phyloP scores from a whole-genome alignment of 805 yeast genomes.

The Tetrapisispora fleetii region DNA sequence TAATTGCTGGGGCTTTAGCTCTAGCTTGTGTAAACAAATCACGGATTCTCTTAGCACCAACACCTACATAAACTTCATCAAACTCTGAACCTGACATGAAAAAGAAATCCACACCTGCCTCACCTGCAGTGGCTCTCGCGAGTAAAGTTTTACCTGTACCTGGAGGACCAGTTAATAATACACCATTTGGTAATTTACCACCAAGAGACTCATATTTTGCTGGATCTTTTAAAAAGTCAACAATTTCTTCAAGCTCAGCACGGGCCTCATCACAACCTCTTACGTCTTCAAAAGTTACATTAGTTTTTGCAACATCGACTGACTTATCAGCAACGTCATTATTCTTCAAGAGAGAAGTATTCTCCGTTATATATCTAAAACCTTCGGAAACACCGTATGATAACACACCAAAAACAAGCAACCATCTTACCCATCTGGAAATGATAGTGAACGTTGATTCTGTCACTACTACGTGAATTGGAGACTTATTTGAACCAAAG shows the following conservation, averaged over 20 bases:
- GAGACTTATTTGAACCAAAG: conserved; percentile 63
- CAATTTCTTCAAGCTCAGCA: conserved; percentile 93
- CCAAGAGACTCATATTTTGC: conserved; percentile 93
- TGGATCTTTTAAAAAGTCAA: conserved; percentile 95
- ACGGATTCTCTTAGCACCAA: conserved; percentile 96
- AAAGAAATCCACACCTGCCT: conserved; percentile 97
- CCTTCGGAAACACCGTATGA: conserved; percentile 76
- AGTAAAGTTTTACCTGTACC: conserved; percentile 97
- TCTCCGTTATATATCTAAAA: conserved; percentile 71
- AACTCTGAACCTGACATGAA: conserved; percentile 98
- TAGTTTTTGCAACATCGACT: conserved; percentile 74
- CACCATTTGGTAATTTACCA: conserved; percentile 96
- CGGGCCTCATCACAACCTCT: conserved; percentile 98
- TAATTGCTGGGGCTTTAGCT: conserved; percentile 91
- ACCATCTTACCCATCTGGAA: conserved; percentile 83
- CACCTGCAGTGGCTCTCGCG: conserved; percentile 98
- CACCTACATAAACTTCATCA: conserved; percentile 97
- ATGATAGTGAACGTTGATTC: conserved; percentile 72
- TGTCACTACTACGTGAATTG: conserved; percentile 86
- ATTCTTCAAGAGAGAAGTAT: conserved; percentile 54
- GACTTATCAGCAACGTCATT: conserved; percentile 66
- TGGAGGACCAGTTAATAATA: conserved; percentile 93
- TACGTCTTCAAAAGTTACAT: conserved; percentile 85
- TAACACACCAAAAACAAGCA: conserved; percentile 68
- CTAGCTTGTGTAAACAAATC: conserved; percentile 90